Conservation (phyloP, 106 monocot genomes). For the Alisma plantagoaquatica region DNA sequence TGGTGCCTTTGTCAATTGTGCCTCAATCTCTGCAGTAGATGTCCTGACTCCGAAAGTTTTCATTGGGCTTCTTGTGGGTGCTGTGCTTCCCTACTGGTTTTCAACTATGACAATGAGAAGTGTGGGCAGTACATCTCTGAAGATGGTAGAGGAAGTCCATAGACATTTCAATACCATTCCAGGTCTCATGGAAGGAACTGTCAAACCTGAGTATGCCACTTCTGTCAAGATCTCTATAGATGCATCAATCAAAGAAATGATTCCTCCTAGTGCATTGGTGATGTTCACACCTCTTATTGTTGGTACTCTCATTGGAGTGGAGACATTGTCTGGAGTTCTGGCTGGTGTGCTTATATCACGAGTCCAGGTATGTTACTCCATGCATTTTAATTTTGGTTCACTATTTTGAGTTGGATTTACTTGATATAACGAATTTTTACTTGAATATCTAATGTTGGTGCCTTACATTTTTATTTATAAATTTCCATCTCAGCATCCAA, state of each 20-base stretch:
- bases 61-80: slow-evolving; percentile 54
- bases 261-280: slow-evolving; percentile 54
- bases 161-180: slow-evolving; percentile 70
- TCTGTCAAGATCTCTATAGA: slow-evolving; percentile 66
- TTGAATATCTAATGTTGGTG: neutral
- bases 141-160: slow-evolving; percentile 69
- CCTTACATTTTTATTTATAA: slow-evolving; percentile 10
- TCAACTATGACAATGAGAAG: slow-evolving; percentile 75
- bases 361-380: slow-evolving; percentile 27
- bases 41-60: slow-evolving; percentile 60
- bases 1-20: slow-evolving; percentile 54
- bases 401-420: neutral
- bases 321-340: slow-evolving; percentile 59
- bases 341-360: slow-evolving; percentile 63
- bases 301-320: slow-evolving; percentile 51
- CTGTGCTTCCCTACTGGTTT: slow-evolving; percentile 80
- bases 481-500: slow-evolving; percentile 60
- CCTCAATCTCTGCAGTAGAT: slow-evolving; percentile 38
- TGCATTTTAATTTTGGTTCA: neutral
- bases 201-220: slow-evolving; percentile 54
- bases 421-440: no score
- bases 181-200: slow-evolving; percentile 46
- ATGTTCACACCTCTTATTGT: slow-evolving; percentile 60
- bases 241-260: slow-evolving; percentile 66
- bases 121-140: slow-evolving; percentile 54